Evolutionary conservation across 768 basidiomycete species (phyloP).

Genomic region (Leccinum disarticulatum): DNA sequence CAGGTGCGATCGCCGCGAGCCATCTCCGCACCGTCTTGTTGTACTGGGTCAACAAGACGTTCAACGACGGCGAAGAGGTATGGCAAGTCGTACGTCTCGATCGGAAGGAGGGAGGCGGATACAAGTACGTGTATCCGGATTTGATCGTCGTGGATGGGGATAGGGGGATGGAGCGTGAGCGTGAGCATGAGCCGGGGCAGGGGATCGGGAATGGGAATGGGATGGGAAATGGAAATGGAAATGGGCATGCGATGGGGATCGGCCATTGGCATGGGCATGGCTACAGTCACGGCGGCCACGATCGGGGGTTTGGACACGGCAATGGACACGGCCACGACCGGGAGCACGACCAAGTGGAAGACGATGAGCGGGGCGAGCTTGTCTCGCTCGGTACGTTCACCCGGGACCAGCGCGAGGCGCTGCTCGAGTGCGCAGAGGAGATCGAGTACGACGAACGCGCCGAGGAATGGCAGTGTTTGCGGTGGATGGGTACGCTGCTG

Average conservation of each 20-base stretch:
- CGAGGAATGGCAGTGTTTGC: slow-evolving; percentile 5
- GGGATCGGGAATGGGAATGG: neutral
- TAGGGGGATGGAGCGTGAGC: slow-evolving; percentile 7
- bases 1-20: slow-evolving; percentile 8
- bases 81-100: slow-evolving; percentile 31
- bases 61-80: slow-evolving; percentile 23
- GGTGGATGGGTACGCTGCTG: slow-evolving; percentile 24
- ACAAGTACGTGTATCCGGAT: slow-evolving; percentile 29
- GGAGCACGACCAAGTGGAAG: neutral
- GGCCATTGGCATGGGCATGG: neutral
- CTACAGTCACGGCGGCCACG: neutral
- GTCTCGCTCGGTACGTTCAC: slow-evolving; percentile 19
- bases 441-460: slow-evolving; percentile 15
- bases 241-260: neutral
- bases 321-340: neutral
- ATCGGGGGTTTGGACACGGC: neutral
- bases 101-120: slow-evolving; percentile 2
- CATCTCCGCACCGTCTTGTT: slow-evolving; percentile 16
- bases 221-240: no score
- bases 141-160: slow-evolving; percentile 24
- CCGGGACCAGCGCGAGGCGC: slow-evolving; percentile 27
- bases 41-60: slow-evolving; percentile 29
- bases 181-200: neutral
- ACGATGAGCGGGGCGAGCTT: slow-evolving; percentile 6
- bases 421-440: slow-evolving; percentile 29